Evolutionary conservation across 2,329 filamentous ascomycete genomes (phyloP), one percentile per base, ranked within the genome.

Genomic region (Exophiala aquamarina): DNA sequence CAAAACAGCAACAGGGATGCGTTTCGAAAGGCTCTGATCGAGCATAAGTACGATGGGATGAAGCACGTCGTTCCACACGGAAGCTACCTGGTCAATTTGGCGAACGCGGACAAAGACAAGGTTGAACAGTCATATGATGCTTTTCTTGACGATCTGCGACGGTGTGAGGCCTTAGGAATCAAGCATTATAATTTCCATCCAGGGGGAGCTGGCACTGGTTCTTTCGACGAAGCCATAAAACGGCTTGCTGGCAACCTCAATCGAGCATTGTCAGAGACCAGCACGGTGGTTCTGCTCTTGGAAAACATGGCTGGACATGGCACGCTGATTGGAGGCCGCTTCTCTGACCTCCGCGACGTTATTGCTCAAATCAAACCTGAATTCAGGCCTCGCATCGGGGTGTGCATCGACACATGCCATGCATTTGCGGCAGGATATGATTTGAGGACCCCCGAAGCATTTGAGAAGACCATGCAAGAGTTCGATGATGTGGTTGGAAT

Each of bases 101-200:
- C 93, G 1, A 89, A 95, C 62, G 77, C 83, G 3, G 91, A 97
- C 61, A 66, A 79, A 19, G 78, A 77, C 31, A 94, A 95, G 66
- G 88, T 90, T 2, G 78, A 82, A 41, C 90, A 97, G 71, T 91
- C 91, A 1, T 96, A 95, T 64, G 77, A 74, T 31, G 81, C 83
- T 47, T 98, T 98, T 66, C 63, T 95, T 13, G 91, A 98, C 60
- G 93, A 98, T 65, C 75, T 98, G 1, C 73, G 81, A 41, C 83
- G 93, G 8, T 97, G 93, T 66, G 87, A 95, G 62, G 76, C 78
- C 36, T 80, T 98, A 1, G 89, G 90, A 1, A 95, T 98, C 61
- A 77, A 72, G 52, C 77, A 96, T n/a, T 98, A 97, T 74, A 98
- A 98, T 69, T 97, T 98, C 71, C 93, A 98, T 64, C 93, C 93